Conservation (phyloP, 1,139 yeast genomes). For the Candida labiduridarum region DNA sequence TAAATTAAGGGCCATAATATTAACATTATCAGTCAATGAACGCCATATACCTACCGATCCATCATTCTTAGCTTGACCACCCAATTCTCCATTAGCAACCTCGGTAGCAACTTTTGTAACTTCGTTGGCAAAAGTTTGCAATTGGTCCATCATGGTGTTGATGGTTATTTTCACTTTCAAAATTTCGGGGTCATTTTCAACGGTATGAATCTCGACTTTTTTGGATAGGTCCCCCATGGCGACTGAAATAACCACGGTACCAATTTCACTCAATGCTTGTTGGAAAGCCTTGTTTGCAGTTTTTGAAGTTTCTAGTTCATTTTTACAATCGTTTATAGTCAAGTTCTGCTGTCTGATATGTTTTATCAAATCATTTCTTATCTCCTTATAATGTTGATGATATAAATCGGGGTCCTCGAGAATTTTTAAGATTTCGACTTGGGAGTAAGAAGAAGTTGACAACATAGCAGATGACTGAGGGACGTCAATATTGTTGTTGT, state of each 20-base stretch:
- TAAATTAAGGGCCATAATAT: conserved; percentile 83
- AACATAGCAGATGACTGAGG: background rate
- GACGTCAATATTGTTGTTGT: background rate
- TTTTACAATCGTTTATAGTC: conserved; percentile 28
- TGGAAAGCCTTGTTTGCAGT: conserved; percentile 76
- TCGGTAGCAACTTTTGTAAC: conserved; percentile 87
- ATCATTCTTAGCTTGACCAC: conserved; percentile 84
- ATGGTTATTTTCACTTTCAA: conserved; percentile 78
- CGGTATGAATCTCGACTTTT: conserved; percentile 71
- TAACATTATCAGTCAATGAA: conserved; percentile 79
- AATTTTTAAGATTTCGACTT: conserved; percentile 32
- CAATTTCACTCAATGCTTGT: conserved; percentile 75
- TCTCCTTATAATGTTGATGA: conserved; percentile 29
- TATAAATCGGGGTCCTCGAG: conserved; percentile 46
- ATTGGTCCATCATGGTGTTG: conserved; percentile 86
- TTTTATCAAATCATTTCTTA: conserved; percentile 35
- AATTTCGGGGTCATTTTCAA: conserved; percentile 75
- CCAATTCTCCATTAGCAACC: conserved; percentile 85
- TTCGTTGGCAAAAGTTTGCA: conserved; percentile 79
- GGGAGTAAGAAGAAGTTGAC: conserved; percentile 17
- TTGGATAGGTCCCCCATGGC: conserved; percentile 85
- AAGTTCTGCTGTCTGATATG: conserved; percentile 37
- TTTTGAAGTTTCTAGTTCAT: conserved; percentile 55
- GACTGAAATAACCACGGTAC: conserved; percentile 79
- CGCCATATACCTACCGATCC: conserved; percentile 89